These are phyloP conservation scores for Solanum hybrid DNA, from an alignment of 305 asterid genomes.

Conservation along the genomic window DNA sequence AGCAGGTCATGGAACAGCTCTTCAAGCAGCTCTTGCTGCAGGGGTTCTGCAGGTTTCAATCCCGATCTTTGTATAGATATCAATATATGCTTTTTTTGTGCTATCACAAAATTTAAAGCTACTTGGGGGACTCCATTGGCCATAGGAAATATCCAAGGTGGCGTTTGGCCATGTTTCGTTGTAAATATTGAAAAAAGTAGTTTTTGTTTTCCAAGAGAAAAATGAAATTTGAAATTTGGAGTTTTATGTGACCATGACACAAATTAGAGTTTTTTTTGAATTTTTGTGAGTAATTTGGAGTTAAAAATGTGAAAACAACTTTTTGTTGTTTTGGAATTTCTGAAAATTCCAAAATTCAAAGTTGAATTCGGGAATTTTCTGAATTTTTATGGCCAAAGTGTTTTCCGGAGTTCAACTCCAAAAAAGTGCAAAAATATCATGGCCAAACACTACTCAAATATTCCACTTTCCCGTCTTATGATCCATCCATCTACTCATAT, in stretches of 20 bases:
- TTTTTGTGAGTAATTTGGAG: background rate
- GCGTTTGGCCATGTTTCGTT: background rate
- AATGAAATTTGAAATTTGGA: background rate
- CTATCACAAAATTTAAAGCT: background rate
- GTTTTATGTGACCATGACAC: background rate
- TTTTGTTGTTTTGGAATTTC: background rate
- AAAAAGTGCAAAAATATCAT: background rate
- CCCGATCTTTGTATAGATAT: background rate
- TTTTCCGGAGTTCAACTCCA: background rate
- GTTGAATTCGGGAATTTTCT: background rate
- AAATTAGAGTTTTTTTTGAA: background rate
- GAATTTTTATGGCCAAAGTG: background rate
- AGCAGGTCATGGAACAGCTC: constrained; percentile 85
- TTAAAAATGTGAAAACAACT: background rate
- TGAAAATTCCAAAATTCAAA: background rate
- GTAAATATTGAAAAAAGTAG: background rate
- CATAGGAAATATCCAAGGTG: background rate
- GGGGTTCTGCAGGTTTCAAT: constrained; percentile 69
- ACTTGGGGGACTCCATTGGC: background rate
- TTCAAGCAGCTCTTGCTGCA: constrained; percentile 88
- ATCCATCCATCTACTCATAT: background rate
- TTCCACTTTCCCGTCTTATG: background rate
- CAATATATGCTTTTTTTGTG: background rate
- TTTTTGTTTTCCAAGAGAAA: background rate
- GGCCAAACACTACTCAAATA: background rate